These are phyloP conservation scores for Trametes sp. DNA, from an alignment of 1,284 basidiomycete species.

Conservation along the genomic window DNA sequence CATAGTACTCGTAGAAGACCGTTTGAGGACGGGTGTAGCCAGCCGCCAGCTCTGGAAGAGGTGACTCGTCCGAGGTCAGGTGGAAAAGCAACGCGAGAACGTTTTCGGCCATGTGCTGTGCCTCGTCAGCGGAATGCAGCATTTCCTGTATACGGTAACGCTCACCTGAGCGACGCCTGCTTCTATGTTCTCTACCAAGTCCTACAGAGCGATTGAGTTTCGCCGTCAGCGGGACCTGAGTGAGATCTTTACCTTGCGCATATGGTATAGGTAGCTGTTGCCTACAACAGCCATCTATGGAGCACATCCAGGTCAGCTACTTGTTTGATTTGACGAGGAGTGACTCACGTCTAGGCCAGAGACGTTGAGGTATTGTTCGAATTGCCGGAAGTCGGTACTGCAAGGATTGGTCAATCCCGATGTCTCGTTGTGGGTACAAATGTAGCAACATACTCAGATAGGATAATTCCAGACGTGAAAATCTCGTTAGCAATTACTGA, in stretches of 20 bases:
- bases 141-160: not conserved
- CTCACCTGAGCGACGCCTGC: slow-evolving; percentile 76
- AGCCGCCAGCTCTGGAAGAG: slow-evolving; percentile 62
- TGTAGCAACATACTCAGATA: slow-evolving; percentile 79
- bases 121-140: not conserved
- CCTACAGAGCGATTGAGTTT: slow-evolving; percentile 47
- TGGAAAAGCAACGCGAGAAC: slow-evolving; percentile 83
- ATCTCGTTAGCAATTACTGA: slow-evolving; percentile 94
- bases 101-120: slow-evolving; percentile 92
- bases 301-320: not conserved
- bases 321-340: not conserved
- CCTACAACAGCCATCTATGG: slow-evolving; percentile 91
- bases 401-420: not conserved
- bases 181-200: slow-evolving; percentile 84
- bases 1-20: slow-evolving; percentile 82
- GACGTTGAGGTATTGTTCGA: slow-evolving; percentile 89
- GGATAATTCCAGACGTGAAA: slow-evolving; percentile 90
- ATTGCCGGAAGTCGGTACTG: slow-evolving; percentile 94
- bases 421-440: not conserved
- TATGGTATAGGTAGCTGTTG: slow-evolving; percentile 94
- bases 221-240: not conserved
- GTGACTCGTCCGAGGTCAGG: slow-evolving; percentile 75
- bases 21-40: slow-evolving; percentile 67
- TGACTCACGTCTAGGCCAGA: slow-evolving; percentile 81
- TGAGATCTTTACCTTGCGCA: slow-evolving; percentile 63